Percentiles rank a stretch among this genome's conserved stretches.
These are phyloP conservation scores for Pseudogymnoascus sp. DNA, from an alignment of 2,329 filamentous ascomycete species.

Conservation along the genomic window DNA sequence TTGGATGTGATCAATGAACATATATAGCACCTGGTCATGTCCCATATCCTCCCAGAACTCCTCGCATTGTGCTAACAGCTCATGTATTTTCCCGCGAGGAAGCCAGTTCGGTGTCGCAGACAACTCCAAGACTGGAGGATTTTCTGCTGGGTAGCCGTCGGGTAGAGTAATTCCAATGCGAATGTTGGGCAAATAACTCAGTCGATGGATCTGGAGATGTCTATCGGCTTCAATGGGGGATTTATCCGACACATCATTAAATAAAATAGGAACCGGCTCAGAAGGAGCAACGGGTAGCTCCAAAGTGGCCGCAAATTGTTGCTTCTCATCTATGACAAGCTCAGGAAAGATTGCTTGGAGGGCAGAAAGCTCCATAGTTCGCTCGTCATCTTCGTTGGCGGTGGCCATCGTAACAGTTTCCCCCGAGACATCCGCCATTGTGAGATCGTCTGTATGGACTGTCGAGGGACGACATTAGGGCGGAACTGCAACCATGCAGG, in stretches of 20 bases:
- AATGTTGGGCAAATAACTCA: conserved; percentile 48
- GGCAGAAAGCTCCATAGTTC: conserved; percentile 51
- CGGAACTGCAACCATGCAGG: conserved; percentile 2
- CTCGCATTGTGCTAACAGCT: conserved; percentile 42
- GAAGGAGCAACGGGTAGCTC: conserved; percentile 50
- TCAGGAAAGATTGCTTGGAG: conserved; percentile 61
- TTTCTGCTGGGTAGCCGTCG: conserved; percentile 46
- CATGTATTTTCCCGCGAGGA: conserved; percentile 37
- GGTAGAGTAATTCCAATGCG: conserved; percentile 47
- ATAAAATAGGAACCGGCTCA: conserved; percentile 38
- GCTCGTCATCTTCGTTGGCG: conserved; percentile 56
- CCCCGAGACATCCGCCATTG: neutral
- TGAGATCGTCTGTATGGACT: neutral
- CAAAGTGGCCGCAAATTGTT: conserved; percentile 41
- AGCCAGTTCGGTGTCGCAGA: conserved; percentile 53
- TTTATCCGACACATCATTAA: neutral
- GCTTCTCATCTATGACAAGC: conserved; percentile 39
- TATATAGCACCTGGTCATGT: conserved; percentile 50
- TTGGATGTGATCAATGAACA: conserved; percentile 56
- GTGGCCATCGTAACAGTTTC: neutral
- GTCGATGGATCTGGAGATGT: conserved; percentile 32
- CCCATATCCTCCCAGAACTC: conserved; percentile 56
- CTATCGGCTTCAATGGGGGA: conserved; percentile 30
- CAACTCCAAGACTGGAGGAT: conserved; percentile 43
- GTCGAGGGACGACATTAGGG: neutral